Base-by-base conservation (phyloP, 768 basidiomycete species). In the Xerocomellus chrysenteron region DNA sequence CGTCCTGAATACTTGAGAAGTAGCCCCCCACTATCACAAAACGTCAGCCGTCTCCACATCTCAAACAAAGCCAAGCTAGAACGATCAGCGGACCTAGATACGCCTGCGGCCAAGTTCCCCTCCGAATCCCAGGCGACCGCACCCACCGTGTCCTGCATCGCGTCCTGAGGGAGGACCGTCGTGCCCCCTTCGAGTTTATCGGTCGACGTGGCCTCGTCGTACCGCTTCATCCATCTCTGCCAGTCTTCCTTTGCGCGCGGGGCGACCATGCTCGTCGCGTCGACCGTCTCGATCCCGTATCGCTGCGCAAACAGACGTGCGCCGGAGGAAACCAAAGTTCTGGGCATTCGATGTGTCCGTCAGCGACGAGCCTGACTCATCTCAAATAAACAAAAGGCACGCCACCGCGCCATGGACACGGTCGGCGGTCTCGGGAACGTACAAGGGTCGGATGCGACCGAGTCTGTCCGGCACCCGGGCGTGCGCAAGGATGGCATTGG, bases 61-160 rank as follows among this genome's bases (percentile, higher is more conserved):
- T 19, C 24, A 12, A 30, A 26, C 5, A 16, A 30, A n/a, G 12
- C 7, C 16, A 30, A 16, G 9, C 24, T 14, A 7, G 30, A 37
- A 21, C 49, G 10, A 39, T 46, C 17, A 26, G 37, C 68, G 48
- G 33, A 83, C 87, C 87, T 90, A 32, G 89, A 92, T 16, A 90
- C 88, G 2, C 89, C 89, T n/a, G 87, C 83, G 13, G 86, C 83
- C 51, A 85, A 63, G 16, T 77, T 75, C 4, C 73, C 78, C 30
- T 63, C 56, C 1, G 65, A 62, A 59, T 80, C 77, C 70, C 80
- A 83, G 14, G 76, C 83, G 36, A 90, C 77, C n/a, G 89, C 90
- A 16, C 91, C 91, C 7, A 93, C 91, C 0, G 91, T 93, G 67
- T 93, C 91, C 65, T 91, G 87, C 52, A 84, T 75, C 52, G 40